phyloP scores from a whole-genome alignment of 2,329 filamentous ascomycete species.

The Cladophialophora bantiana region DNA sequence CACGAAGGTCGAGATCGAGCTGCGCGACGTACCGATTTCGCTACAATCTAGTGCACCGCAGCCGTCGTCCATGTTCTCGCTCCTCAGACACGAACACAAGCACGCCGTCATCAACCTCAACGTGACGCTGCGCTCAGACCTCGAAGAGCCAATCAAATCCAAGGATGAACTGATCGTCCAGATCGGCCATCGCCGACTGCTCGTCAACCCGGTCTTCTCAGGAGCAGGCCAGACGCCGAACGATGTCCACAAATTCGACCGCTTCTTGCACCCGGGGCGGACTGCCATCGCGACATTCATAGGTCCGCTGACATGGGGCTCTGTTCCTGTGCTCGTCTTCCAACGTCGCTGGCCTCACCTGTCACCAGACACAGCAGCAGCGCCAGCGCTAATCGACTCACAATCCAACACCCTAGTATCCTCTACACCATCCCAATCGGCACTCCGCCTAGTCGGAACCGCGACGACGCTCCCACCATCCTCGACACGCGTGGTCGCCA shows the following conservation, averaged over 20 bases:
- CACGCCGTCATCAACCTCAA: constrained; percentile 87
- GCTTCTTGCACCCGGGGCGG: constrained; percentile 88
- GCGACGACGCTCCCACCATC: constrained; percentile 85
- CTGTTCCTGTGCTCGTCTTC: constrained; percentile 90
- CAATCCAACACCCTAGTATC: constrained; percentile 54
- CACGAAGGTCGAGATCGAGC: constrained; percentile 79
- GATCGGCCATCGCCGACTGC: constrained; percentile 83
- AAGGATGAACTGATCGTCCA: constrained; percentile 94
- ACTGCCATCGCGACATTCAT: constrained; percentile 89
- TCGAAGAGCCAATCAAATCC: constrained; percentile 77
- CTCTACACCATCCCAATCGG: constrained; percentile 49
- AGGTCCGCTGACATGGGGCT: constrained; percentile 90
- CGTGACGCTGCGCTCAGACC: constrained; percentile 81
- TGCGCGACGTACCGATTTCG: constrained; percentile 65
- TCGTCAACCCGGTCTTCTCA: constrained; percentile 91
- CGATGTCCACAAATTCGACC: constrained; percentile 95
- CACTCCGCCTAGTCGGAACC: constrained; percentile 78
- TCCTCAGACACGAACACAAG: constrained; percentile 95
- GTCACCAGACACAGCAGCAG: constrained; percentile 9
- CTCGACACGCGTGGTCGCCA: constrained; percentile 80
- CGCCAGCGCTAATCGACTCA: constrained; percentile 46
- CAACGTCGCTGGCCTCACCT: constrained; percentile 51
- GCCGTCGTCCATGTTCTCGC: constrained; percentile 80
- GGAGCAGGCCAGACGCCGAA: constrained; percentile 89
- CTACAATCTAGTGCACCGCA: constrained; percentile 59